Evolutionary conservation across 805 yeast species (phyloP).

Genomic region (Peterozyma toletana): DNA sequence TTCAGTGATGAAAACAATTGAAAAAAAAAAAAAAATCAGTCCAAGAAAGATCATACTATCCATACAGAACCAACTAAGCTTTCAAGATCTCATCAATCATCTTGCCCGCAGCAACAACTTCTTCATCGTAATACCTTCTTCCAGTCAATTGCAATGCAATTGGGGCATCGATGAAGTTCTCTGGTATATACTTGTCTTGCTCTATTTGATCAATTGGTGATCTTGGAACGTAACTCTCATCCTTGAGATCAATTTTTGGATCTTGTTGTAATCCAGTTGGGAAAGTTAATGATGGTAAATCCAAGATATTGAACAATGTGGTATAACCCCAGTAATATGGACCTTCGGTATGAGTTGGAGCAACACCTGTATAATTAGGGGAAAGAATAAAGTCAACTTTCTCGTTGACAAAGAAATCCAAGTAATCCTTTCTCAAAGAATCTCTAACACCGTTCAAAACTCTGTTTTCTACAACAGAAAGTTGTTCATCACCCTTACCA

Average conservation of each 20-base stretch:
- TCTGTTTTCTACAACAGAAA: constrained; percentile 45
- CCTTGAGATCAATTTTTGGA: constrained; percentile 37
- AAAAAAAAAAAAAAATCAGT: no score
- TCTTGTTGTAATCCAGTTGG: constrained; percentile 60
- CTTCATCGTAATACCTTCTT: constrained; percentile 51
- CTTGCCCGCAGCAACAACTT: constrained; percentile 41
- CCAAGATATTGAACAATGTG: constrained; percentile 63
- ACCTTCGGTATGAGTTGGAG: constrained; percentile 52
- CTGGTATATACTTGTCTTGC: constrained; percentile 38
- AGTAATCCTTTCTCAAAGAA: constrained; percentile 47
- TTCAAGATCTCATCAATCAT: constrained; percentile 29
- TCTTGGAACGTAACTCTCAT: constrained; percentile 31
- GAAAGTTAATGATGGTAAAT: constrained; percentile 58
- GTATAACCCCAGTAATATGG: constrained; percentile 75
- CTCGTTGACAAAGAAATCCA: constrained; percentile 42
- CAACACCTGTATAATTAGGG: constrained; percentile 63
- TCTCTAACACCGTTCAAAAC: constrained; percentile 51
- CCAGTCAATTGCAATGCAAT: constrained; percentile 46
- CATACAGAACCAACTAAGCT: no score
- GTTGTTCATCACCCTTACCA: constrained; percentile 48
- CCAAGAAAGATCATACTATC: no score
- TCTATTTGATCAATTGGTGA: constrained; percentile 41
- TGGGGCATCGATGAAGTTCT: constrained; percentile 43
- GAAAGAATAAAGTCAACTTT: constrained; percentile 60
- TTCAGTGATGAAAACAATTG: no score